These are phyloP conservation scores for Magnusiomyces starmeri DNA, from an alignment of 1,139 yeast genomes.

Conservation along the genomic window DNA sequence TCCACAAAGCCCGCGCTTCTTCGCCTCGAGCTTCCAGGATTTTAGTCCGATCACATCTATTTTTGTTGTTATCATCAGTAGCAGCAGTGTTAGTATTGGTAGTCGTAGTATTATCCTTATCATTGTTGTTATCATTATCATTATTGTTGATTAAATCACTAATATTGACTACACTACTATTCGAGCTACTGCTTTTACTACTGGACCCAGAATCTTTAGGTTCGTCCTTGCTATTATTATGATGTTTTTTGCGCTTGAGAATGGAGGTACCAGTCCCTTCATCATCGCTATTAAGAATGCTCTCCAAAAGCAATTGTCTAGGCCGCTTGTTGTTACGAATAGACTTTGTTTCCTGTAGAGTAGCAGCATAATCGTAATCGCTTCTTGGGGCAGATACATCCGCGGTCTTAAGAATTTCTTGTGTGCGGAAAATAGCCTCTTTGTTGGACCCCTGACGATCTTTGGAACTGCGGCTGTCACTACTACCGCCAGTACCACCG, in stretches of 20 bases:
- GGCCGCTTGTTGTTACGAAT: not conserved
- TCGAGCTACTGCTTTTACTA: not conserved
- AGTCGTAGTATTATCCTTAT: not conserved
- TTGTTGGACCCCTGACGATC: too few species aligned
- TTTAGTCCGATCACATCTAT: not conserved
- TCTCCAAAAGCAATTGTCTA: not conserved
- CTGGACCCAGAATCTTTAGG: not conserved
- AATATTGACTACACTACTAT: not conserved
- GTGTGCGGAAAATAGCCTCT: not conserved
- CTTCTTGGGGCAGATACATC: not conserved
- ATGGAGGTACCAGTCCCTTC: not conserved
- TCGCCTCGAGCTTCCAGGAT: not conserved
- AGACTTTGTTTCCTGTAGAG: not conserved
- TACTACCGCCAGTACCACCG: too few species aligned
- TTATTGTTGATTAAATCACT: not conserved
- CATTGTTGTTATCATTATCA: not conserved
- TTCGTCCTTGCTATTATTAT: not conserved
- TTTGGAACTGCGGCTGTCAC: too few species aligned
- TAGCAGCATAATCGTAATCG: not conserved
- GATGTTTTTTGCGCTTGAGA: not conserved
- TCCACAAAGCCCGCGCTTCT: not conserved
- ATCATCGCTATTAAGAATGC: slow-evolving; percentile 3
- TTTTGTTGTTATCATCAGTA: not conserved
- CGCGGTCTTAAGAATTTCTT: not conserved
- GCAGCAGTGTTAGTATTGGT: not conserved